Evolutionary conservation across 805 yeast genomes (phyloP), one percentile per base, ranked within the genome.

Genomic region (Starmerella bombi): DNA sequence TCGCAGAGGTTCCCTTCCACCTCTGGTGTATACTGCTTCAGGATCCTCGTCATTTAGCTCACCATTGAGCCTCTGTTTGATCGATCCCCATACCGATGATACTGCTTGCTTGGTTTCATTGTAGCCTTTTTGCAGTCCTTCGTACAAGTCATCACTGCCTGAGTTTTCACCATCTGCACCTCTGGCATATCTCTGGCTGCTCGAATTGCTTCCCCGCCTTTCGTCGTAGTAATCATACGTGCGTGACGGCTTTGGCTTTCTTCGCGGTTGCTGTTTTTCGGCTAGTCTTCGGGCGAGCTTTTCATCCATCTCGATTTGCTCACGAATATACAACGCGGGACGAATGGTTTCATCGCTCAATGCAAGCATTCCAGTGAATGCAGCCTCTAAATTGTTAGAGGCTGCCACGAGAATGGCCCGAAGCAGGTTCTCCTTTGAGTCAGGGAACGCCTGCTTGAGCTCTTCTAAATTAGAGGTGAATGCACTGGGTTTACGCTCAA

Each of bases 381-480:
- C 93, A 1, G 81, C 77, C 51, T 84, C 95, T 33, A 83, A 58
- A 36, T 71, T 66, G 22, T 93, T 94, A 36, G 70, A 73, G 16
- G 93, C 75, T 2, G 97, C 97, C 56, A 91, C 81, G 42, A 86
- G 65, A 1, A 83, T 77, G 22, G 93, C 85, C 40, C 76, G 74
- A 46, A 83, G 67, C 51, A 76, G 72, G 46, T 75, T 72, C 23
- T 71, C 80, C 32, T 84, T 94, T 19, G 75, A 60, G 15, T 66
- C 63, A 1, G 98, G 97, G 59, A 88, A 88, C 0, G 96, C 96
- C 18, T 83, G 94, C 51, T 69, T 67, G 47, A 88, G 66, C 32
- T 82, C 77, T 37, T 69, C 64, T 45, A 68, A 62, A 27, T 77
- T 68, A 50, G 67, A 65, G 22, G 71, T 62, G 30, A 66, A 63